Conservation (phyloP, 495 filamentous ascomycete species). For the Penicillium simplicissimum region DNA sequence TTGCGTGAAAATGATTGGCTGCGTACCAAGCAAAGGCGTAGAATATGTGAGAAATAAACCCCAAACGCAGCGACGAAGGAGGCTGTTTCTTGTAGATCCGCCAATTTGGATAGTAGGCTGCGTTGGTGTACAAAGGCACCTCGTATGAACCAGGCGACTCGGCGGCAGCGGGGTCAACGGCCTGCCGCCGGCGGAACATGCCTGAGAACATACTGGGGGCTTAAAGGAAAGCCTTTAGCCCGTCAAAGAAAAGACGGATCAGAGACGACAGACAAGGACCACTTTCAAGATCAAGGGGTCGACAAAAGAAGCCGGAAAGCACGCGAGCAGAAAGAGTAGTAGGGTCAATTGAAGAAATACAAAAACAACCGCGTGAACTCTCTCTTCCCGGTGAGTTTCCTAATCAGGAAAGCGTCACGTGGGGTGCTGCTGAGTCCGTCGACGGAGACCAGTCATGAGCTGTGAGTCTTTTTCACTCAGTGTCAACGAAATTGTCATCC, state of each 20-base stretch:
- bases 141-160: constrained; percentile 34
- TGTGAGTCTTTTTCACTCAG: background rate
- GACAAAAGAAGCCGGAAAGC: background rate
- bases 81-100: constrained; percentile 75
- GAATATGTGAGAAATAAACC: constrained; percentile 74
- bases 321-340: background rate
- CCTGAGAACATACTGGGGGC: constrained; percentile 22
- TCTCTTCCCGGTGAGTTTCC: constrained; percentile 15
- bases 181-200: constrained; percentile 24
- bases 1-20: constrained; percentile 22
- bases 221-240: background rate
- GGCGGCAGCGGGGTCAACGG: constrained; percentile 26
- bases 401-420: constrained; percentile 28
- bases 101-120: constrained; percentile 90
- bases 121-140: constrained; percentile 59
- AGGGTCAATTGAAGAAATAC: constrained; percentile 9
- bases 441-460: background rate
- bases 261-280: background rate
- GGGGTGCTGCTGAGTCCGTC: constrained; percentile 6
- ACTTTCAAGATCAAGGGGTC: background rate
- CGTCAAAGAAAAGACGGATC: background rate
- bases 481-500: background rate
- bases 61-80: constrained; percentile 73
- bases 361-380: constrained; percentile 4
- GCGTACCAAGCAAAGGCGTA: constrained; percentile 80